A percentile compares a stretch with the other conserved stretches of the same genome.
phyloP scores from a whole-genome alignment of 2,329 filamentous ascomycete species.

The Neofusicoccum sp. region DNA sequence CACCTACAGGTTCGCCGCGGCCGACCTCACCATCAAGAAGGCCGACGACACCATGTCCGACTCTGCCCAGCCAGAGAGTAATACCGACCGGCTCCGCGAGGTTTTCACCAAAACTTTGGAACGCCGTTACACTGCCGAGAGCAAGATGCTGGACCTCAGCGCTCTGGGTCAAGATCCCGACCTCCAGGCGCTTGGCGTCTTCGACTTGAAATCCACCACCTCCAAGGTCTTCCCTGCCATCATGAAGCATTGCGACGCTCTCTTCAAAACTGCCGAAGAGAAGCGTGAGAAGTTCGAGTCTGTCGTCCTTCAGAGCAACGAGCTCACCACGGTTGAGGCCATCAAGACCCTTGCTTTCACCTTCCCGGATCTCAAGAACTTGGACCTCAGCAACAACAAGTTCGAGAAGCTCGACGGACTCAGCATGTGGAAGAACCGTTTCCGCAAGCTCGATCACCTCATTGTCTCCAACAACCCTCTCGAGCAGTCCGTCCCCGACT shows the following conservation, averaged over 20 bases:
- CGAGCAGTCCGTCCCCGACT: constrained; percentile 50
- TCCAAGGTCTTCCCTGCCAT: constrained; percentile 90
- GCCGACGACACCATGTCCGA: constrained; percentile 16
- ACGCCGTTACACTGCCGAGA: constrained; percentile 69
- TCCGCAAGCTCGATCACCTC: constrained; percentile 77
- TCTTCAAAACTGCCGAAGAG: constrained; percentile 71
- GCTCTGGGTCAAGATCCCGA: constrained; percentile 71
- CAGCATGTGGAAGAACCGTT: constrained; percentile 76
- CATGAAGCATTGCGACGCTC: constrained; percentile 80
- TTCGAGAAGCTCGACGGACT: constrained; percentile 70
- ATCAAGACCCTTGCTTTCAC: constrained; percentile 77
- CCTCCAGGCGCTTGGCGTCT: constrained; percentile 74
- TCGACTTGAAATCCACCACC: constrained; percentile 66
- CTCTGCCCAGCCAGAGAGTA: background rate
- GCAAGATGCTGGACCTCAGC: constrained; percentile 84
- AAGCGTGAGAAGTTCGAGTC: constrained; percentile 80
- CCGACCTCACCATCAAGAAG: constrained; percentile 40
- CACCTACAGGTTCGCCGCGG: constrained; percentile 44
- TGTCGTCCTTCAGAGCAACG: constrained; percentile 80
- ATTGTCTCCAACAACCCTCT: constrained; percentile 79
- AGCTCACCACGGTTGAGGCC: constrained; percentile 69
- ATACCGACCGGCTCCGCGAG: constrained; percentile 29
- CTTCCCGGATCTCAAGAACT: constrained; percentile 82
- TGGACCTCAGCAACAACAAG: constrained; percentile 85
- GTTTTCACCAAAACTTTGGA: constrained; percentile 71